Evolutionary conservation across 805 yeast genomes (phyloP), one percentile per base, ranked within the genome.

Genomic region (Yarrowia sp.): DNA sequence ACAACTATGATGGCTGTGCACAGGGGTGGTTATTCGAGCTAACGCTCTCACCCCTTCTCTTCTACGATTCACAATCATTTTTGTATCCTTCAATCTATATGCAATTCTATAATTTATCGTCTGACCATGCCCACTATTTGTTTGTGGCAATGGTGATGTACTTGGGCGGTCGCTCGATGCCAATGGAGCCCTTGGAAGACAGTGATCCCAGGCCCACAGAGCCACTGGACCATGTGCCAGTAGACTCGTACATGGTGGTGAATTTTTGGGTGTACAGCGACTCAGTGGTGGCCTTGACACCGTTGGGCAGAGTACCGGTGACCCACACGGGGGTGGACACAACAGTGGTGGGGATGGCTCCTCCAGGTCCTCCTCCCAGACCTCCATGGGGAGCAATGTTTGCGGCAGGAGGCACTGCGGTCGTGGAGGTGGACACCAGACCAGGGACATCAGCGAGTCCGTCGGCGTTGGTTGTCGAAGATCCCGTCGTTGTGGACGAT

Each of bases 191-290:
- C 1, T 79, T 68, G 13, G 85, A 71, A 1, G 88, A 76, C 14
- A 55, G 47, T 6, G 61, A 41, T 0, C 97, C 98, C 60, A 93
- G 72, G 0, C 98, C 98, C 51, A 92, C 81, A 4, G 83, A 73
- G 1, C 98, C 99, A 0, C 85, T 68, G 14, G 83, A 74, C 1
- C 86, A 86, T 0, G 78, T 62, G 0, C 81, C 80, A 1, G 85
- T 76, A 2, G 83, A 58, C 43, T 70, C 36, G 68, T 71, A 80
- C 60, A 75, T 66, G 22, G 75, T 61, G 22, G 72, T 42, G 69
- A 82, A 83, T 10, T 68, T 31, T 69, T 84, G 87, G 8, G 78
- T 66, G 71, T 73, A 84, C n/a, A 75, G 69, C 0, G 80, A 71
- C 66, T 75, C 75, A 10, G 77, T 73, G n/a, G 82, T 80, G 7